A percentile compares a stretch with the other conserved stretches of the same genome.
Conservation (phyloP, 441 rosid species). For the Populus hybrid region DNA sequence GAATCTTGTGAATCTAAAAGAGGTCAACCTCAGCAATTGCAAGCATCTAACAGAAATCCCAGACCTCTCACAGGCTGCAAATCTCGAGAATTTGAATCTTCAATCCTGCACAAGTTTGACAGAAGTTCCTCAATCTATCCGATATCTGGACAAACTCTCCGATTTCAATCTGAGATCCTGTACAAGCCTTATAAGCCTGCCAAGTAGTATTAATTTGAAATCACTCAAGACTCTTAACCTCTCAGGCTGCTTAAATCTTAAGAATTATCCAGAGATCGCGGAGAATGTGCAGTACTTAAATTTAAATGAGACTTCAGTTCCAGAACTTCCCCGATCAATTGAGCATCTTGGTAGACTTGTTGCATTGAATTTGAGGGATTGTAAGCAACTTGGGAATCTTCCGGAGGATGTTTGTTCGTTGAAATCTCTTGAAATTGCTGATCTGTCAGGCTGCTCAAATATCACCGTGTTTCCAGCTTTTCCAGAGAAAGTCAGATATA, state of each 20-base stretch:
- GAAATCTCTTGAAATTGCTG: slow-evolving; percentile 10
- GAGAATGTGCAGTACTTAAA: neutral
- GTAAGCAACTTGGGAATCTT: slow-evolving; percentile 28
- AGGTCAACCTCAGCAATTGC: slow-evolving; percentile 6
- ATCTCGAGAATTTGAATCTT: neutral
- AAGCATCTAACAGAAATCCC: neutral
- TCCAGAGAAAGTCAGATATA: neutral
- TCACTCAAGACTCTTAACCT: slow-evolving; percentile 4
- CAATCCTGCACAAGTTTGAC: neutral
- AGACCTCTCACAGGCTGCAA: neutral
- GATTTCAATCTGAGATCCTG: neutral
- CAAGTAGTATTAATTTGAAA: neutral
- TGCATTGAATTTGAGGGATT: slow-evolving; percentile 5
- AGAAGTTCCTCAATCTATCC: neutral
- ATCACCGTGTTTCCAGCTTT: slow-evolving; percentile 16
- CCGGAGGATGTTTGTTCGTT: slow-evolving; percentile 17
- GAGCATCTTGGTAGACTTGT: neutral
- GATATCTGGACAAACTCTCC: neutral
- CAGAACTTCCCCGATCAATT: neutral
- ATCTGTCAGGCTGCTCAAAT: slow-evolving; percentile 20
- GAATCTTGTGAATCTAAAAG: neutral
- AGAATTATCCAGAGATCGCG: neutral
- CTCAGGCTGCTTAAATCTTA: neutral
- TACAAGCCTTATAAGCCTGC: neutral
- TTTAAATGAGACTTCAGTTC: neutral